phyloP scores from a whole-genome alignment of 2,329 filamentous ascomycete species.

The Diplocarpon rosae region DNA sequence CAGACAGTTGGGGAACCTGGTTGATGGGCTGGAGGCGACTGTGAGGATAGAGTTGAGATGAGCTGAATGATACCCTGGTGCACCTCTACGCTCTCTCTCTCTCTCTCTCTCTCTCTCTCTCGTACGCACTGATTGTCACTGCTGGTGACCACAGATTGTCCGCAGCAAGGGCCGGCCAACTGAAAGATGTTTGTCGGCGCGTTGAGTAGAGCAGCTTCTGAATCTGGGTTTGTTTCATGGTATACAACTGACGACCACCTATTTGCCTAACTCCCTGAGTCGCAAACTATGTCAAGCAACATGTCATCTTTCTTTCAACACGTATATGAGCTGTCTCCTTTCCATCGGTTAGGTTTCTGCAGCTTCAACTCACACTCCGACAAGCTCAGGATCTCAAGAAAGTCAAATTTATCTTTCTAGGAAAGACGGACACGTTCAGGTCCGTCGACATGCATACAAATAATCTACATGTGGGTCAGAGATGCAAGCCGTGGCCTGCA shows the following conservation, averaged over 20 bases:
- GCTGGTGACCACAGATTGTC: neutral
- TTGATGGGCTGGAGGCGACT: conserved; percentile 60
- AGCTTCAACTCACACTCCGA: neutral
- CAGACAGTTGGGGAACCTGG: conserved; percentile 69
- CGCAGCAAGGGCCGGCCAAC: neutral
- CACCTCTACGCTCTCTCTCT: neutral
- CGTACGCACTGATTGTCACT: too few relatives aligned
- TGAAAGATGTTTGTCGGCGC: neutral
- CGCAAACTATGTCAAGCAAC: neutral
- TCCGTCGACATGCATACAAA: neutral
- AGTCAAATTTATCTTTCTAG: neutral
- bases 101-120: too few relatives aligned
- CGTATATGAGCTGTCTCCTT: neutral
- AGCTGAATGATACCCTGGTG: conserved; percentile 10
- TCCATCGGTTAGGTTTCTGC: neutral
- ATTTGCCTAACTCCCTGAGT: neutral
- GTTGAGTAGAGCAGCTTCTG: neutral
- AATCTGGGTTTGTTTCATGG: neutral
- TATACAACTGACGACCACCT: neutral
- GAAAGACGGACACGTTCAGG: neutral
- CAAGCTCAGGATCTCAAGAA: neutral
- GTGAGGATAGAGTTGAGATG: conserved; percentile 52
- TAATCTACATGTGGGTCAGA: neutral
- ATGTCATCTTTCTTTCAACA: neutral
- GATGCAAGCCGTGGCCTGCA: conserved; percentile 18